Percentiles rank a stretch among this genome's conserved stretches.
Evolutionary conservation across 1,139 yeast genomes (phyloP).

Genomic region (Kodamaea alishanica): DNA sequence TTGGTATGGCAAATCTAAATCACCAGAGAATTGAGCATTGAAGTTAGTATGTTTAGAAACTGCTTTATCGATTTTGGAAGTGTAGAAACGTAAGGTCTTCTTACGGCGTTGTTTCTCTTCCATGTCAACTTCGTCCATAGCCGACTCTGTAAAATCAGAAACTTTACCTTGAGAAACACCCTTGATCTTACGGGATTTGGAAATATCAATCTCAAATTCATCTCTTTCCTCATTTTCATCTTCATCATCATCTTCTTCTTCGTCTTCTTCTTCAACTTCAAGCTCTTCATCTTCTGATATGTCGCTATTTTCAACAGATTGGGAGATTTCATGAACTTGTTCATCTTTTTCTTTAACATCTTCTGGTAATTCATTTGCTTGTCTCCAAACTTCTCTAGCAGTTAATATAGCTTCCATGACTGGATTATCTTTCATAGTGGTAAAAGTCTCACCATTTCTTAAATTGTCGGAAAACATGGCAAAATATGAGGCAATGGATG

Average conservation of each 20-base stretch:
- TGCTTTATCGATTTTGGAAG: constrained; percentile 91
- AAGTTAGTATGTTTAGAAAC: constrained; percentile 43
- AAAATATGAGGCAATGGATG: constrained; percentile 70
- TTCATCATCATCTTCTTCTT: constrained; percentile 13
- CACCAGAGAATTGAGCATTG: constrained; percentile 65
- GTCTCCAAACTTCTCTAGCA: constrained; percentile 88
- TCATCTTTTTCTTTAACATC: constrained; percentile 6
- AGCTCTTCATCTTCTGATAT: constrained; percentile 30
- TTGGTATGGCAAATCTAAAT: constrained; percentile 86
- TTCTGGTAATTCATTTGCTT: constrained; percentile 52
- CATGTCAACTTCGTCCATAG: constrained; percentile 65
- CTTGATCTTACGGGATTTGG: constrained; percentile 45
- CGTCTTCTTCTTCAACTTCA: constrained; percentile 19
- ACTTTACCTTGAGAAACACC: constrained; percentile 21
- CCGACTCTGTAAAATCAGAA: constrained; percentile 62
- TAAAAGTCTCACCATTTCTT: constrained; percentile 50
- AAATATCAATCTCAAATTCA: constrained; percentile 50
- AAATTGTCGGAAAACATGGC: constrained; percentile 62
- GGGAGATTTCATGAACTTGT: constrained; percentile 13
- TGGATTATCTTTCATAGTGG: constrained; percentile 76
- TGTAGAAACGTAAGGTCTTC: constrained; percentile 87
- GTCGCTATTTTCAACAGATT: constrained; percentile 18
- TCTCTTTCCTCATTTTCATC: constrained; percentile 13
- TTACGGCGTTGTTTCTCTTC: constrained; percentile 84
- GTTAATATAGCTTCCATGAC: constrained; percentile 83